Base-by-base conservation (phyloP, 1,284 basidiomycete genomes). In the Ceratobasidium sp. region DNA sequence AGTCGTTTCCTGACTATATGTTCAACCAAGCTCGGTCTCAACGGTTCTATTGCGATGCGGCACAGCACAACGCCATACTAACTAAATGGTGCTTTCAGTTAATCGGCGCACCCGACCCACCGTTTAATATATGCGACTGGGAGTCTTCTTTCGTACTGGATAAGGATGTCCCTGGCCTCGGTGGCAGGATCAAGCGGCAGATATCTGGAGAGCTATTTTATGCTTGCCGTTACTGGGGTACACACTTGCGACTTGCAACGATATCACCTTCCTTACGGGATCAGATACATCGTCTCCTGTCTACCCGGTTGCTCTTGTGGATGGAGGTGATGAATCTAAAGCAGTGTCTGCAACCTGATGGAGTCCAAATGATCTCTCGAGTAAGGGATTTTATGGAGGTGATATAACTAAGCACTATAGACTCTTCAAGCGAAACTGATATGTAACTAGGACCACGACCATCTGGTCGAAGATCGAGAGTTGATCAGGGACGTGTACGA, bases 1-100 rank as follows among this genome's bases (percentile, higher is more conserved):
- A 50, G 9, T 67, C 65, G 2, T 70, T 70, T 13, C 52, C 50
- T 6, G 68, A 70, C n/a, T 70, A 38, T 23, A 40, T 70, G 15
- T 23, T 70, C 9, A 38, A 57, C 20, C 1, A 3, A 38, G 38
- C 3, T 38, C 52, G 68, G 3, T 70, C 68, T 7, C 9, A 33
- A 15, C 13, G n/a, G 13, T 64, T 74, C 28, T 40, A 20, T 28
- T 74, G 71, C 28, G 57, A 74, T 28, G 6, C 46, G 13, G 9
- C 46, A 74, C 10, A 17, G 7, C n/a, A n/a, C n/a, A n/a, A n/a
- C n/a, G n/a, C n/a, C 3, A 33, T 20, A 3, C 46, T 74, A 38
- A 59, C 57, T 0, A 15, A 23, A 13, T 44, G 59, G 28, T 74
- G 46, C 50, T 64, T 62, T n/a, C n/a, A n/a, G n/a, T n/a, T n/a